phyloP scores from a whole-genome alignment of 2,329 filamentous ascomycete species.

The Nigrograna mackinnonii region DNA sequence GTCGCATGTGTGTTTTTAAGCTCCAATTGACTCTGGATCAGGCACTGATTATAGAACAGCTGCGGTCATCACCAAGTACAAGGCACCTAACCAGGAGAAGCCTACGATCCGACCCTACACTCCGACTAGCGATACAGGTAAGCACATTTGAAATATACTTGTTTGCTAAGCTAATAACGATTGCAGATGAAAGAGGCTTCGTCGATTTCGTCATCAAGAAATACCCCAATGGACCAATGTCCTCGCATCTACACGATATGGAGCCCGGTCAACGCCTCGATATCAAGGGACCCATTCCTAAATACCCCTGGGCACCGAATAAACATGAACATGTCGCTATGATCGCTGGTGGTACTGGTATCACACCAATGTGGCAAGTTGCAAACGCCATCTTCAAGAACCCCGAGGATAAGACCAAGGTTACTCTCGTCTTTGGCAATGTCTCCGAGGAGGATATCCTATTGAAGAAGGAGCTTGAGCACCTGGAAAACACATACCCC shows the following conservation, averaged over 20 bases:
- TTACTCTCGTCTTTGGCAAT: slow-evolving; percentile 94
- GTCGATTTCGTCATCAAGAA: slow-evolving; percentile 90
- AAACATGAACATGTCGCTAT: slow-evolving; percentile 89
- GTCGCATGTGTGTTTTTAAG: slow-evolving; percentile 65
- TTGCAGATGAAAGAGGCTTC: slow-evolving; percentile 72
- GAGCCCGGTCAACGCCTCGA: slow-evolving; percentile 79
- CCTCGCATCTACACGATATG: slow-evolving; percentile 68
- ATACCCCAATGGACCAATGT: slow-evolving; percentile 92
- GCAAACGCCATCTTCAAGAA: slow-evolving; percentile 91
- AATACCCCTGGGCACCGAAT: slow-evolving; percentile 88
- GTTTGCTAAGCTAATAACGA: slow-evolving; percentile 5
- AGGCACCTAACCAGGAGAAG: slow-evolving; percentile 82
- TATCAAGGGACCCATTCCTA: slow-evolving; percentile 96
- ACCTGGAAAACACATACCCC: slow-evolving; percentile 93
- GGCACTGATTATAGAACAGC: slow-evolving; percentile 41
- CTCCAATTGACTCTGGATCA: neutral
- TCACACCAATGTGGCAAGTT: slow-evolving; percentile 98
- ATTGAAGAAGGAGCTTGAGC: slow-evolving; percentile 79
- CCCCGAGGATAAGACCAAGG: slow-evolving; percentile 95
- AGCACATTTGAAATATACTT: slow-evolving; percentile 27
- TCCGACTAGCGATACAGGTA: slow-evolving; percentile 83
- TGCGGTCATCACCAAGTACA: slow-evolving; percentile 89
- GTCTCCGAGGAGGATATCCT: slow-evolving; percentile 88
- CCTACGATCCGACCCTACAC: slow-evolving; percentile 90
- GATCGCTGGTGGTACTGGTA: slow-evolving; percentile 93